Percentiles rank a stretch among this genome's conserved stretches.
Conservation (phyloP, 1,139 yeast species). For the Candida freyschussii region DNA sequence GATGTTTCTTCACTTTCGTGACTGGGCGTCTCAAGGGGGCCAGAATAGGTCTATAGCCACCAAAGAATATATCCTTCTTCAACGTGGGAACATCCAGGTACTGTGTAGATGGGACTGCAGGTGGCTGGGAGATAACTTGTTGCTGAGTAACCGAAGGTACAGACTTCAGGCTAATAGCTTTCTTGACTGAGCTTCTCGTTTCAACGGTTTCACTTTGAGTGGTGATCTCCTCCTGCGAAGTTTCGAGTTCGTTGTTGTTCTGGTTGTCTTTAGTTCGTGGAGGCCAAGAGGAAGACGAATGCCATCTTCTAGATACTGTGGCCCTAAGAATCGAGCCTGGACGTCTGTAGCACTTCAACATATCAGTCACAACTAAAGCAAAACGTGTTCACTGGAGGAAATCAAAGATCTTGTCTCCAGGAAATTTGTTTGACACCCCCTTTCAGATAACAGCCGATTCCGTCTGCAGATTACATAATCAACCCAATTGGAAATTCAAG, state of each 20-base stretch:
- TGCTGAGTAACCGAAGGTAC: conserved; percentile 4
- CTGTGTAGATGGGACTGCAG: conserved; percentile 23
- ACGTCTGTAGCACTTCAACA: no score
- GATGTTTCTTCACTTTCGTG: conserved; percentile 13
- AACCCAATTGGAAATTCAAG: no score
- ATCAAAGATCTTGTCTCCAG: no score
- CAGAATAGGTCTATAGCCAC: conserved; percentile 24
- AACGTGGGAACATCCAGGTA: conserved; percentile 17
- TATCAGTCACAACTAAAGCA: no score
- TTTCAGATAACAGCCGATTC: no score
- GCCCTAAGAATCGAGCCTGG: conserved; percentile 1
- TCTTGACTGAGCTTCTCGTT: conserved; percentile 6
- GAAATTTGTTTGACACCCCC: no score
- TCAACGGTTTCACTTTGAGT: neutral
- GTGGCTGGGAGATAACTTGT: conserved; percentile 11
- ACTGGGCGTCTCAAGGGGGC: conserved; percentile 23
- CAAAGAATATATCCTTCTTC: conserved; percentile 19
- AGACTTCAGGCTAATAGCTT: conserved; percentile 9
- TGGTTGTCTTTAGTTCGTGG: conserved; percentile 15
- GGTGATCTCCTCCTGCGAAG: conserved; percentile 2
- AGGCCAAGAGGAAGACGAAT: conserved; percentile 17
- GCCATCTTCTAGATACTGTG: conserved; percentile 16
- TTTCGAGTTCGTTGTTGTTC: conserved; percentile 7
- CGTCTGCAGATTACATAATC: no score
- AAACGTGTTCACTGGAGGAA: no score